Base-by-base conservation (phyloP, 257 asterid genomes). In the Solanum sparsipilum region DNA sequence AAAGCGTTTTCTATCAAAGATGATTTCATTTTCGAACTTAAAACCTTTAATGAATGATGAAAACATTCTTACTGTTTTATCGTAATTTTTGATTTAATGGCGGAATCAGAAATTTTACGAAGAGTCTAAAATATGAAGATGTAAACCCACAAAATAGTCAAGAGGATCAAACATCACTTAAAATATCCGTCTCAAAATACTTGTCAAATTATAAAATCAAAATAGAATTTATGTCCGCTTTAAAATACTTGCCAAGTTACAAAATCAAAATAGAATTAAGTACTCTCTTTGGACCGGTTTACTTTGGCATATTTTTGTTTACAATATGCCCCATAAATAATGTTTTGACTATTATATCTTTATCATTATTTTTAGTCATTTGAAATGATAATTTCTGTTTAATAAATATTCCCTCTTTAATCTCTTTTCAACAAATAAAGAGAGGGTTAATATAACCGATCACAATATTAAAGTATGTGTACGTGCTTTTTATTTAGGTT, bases 51-150 rank as follows among this genome's bases (percentile, higher is more conserved):
- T 72, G 5, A 35, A 9, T 34, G 46, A 20, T 73, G 27, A 5
- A 72, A 8, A 23, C 0, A 72, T 72, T 16, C 3, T 32, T 32
- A 18, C 3, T 0, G 2, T 34, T 0, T 5, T 35, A 73, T 9
- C 0, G 12, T 3, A 34, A 20, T 9, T 12, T 73, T 73, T 16
- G 0, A 20, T 9, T 6, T 7, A 29, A 4, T 34, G n/a, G 0
- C 2, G 1, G 0, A 29, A 15, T 31, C 0, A 70, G 0, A 6
- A 1, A 2, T 70, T 56, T 70, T 13, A 29, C 9, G 1, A 31
- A 0, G 4, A 0, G 0, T 1, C 15, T 34, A 16, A 29, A 29
- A 29, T 29, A 70, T 70, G 12, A 70, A 29, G 4, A 70, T 9
- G 9, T 25, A 67, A 12, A 67, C 2, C 3, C 2, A 67, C 9